phyloP scores from a whole-genome alignment of 768 basidiomycete genomes.

The Pisolithus microcarpus region DNA sequence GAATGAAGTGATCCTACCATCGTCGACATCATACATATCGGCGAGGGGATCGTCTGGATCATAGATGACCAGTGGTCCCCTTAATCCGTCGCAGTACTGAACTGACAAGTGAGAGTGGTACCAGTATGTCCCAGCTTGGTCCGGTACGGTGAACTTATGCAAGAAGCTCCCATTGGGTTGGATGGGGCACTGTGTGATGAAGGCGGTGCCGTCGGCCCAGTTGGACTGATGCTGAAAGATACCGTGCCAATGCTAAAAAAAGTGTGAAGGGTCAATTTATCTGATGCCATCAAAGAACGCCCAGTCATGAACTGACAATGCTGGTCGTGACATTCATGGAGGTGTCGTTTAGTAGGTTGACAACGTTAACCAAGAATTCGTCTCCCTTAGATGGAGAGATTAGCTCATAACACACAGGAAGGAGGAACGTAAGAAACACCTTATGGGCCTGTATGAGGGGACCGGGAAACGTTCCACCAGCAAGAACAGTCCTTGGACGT shows the following conservation, averaged over 20 bases:
- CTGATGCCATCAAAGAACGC: background rate
- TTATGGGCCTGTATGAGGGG: slow-evolving; percentile 38
- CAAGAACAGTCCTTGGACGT: slow-evolving; percentile 32
- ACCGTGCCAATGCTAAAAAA: slow-evolving; percentile 28
- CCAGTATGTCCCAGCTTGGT: slow-evolving; percentile 43
- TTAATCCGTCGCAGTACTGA: slow-evolving; percentile 38
- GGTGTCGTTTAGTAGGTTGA: slow-evolving; percentile 37
- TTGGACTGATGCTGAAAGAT: slow-evolving; percentile 28
- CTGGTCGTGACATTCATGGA: slow-evolving; percentile 45
- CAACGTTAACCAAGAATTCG: slow-evolving; percentile 37
- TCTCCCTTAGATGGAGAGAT: slow-evolving; percentile 24
- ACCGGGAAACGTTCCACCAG: slow-evolving; percentile 38
- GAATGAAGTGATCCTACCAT: slow-evolving; percentile 23
- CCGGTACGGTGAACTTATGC: slow-evolving; percentile 33
- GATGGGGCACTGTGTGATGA: slow-evolving; percentile 43
- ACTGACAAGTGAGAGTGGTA: slow-evolving; percentile 37
- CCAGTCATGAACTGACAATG: slow-evolving; percentile 31
- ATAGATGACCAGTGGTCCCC: slow-evolving; percentile 39
- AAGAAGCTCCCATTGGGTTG: slow-evolving; percentile 30
- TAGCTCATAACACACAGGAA: background rate
- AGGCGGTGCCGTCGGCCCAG: slow-evolving; percentile 34
- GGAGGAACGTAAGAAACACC: slow-evolving; percentile 1
- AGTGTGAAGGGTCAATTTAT: background rate
- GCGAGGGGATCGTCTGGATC: slow-evolving; percentile 39
- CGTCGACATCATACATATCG: slow-evolving; percentile 38